Evolutionary conservation across 768 basidiomycete genomes (phyloP), one percentile per base, ranked within the genome.

Genomic region (Mycena crocata): DNA sequence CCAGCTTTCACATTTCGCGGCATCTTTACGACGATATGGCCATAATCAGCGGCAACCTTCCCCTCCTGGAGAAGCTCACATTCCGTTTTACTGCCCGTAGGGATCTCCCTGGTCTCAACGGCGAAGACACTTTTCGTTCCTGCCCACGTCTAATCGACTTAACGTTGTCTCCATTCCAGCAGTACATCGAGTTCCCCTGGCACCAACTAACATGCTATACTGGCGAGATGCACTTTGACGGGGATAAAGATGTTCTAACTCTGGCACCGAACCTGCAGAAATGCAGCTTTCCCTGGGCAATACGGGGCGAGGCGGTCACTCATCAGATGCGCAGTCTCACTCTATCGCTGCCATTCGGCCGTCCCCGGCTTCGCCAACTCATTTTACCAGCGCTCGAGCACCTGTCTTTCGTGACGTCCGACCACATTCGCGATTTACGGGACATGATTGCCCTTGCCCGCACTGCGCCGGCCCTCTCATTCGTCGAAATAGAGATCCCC

Each of bases 141-240:
- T 62, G 60, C 39, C 51, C 60, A 2, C 50, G 34, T 1, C 60
- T 62, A 23, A 24, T 44, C 19, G 48, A 60, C 17, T 10, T 60
- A 7, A 24, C 39, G 21, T n/a, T 60, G 10, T 6, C 8, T n/a
- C n/a, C 17, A 31, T 21, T 5, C 40, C 6, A 8, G 40, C 28
- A 45, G 7, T 19, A 37, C 17, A 58, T 58, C 32, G 23, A n/a
- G 2, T 58, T 58, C 24, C 58, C 48, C 30, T 60, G 58, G 58
- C 35, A 50, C 21, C 58, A 60, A n/a, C 58, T 60, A 15, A 42
- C 46, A 5, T 35, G 37, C 9, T 50, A 49, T 19, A 13, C 13
- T 17, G 48, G 58, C 2, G 26, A 37, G 9, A 15, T 9, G 15
- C 9, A 10, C 23, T 26, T 37, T n/a, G n/a, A 14, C 10, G 42